These are phyloP conservation scores for Colletotrichum neosansevieriae DNA, from an alignment of 2,329 filamentous ascomycete genomes.

Conservation along the genomic window DNA sequence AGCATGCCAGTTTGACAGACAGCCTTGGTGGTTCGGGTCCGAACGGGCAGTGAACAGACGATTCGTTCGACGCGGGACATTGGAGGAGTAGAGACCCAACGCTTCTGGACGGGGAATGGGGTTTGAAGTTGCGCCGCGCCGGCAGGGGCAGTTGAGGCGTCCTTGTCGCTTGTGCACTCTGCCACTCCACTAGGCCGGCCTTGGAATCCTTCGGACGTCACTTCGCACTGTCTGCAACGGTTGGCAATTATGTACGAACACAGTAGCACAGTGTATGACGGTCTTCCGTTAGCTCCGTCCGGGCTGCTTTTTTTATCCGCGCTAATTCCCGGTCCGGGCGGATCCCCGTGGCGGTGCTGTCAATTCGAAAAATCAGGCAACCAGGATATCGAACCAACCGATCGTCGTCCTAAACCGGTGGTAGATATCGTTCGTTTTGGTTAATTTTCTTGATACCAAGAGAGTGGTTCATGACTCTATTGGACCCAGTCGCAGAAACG, in stretches of 20 bases:
- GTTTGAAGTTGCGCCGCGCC: constrained; percentile 7
- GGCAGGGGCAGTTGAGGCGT: constrained; percentile 21
- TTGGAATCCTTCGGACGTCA: constrained; percentile 13
- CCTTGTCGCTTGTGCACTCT: constrained; percentile 26
- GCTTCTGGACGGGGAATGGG: neutral
- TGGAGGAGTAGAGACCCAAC: constrained; percentile 27
- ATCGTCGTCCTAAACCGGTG: constrained; percentile 16
- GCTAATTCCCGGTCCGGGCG: constrained; percentile 29
- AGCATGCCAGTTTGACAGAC: constrained; percentile 24
- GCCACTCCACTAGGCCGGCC: constrained; percentile 22
- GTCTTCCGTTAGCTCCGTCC: constrained; percentile 17
- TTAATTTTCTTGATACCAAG: neutral
- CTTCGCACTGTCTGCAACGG: neutral
- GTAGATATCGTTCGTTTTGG: neutral
- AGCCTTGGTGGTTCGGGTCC: constrained; percentile 16
- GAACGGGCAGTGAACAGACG: constrained; percentile 2
- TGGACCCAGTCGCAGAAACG: neutral
- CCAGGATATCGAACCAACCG: neutral
- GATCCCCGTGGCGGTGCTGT: constrained; percentile 30
- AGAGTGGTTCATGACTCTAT: neutral
- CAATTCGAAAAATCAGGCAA: constrained; percentile 17
- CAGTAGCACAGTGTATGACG: neutral
- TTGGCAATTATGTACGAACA: neutral
- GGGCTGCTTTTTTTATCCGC: constrained; percentile 36
- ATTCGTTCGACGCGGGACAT: constrained; percentile 31